Percentiles rank a stretch among this genome's conserved stretches.
Conservation (phyloP, 1,284 basidiomycete species). For the Cutaneotrichosporon dermatis region DNA sequence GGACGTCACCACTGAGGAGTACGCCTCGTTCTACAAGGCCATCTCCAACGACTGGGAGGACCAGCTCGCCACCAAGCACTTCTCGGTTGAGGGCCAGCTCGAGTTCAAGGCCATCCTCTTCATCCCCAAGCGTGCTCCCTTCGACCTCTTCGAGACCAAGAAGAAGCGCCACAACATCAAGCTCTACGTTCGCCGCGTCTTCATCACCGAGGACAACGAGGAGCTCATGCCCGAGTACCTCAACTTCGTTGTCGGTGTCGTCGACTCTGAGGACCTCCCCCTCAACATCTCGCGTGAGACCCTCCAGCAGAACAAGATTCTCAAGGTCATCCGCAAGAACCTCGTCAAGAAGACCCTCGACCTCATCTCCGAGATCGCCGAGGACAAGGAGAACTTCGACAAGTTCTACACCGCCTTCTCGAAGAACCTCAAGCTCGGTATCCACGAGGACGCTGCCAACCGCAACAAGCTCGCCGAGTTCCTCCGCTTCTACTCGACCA, state of each 20-base stretch:
- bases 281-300: constrained; percentile 99
- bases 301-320: constrained; percentile 99
- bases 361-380: constrained; percentile 90
- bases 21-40: constrained; percentile 97
- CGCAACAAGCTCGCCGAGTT: constrained; percentile 99
- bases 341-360: constrained; percentile 98
- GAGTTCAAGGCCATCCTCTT: constrained; percentile 99
- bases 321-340: constrained; percentile 79
- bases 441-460: constrained; percentile 99
- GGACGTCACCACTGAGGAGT: constrained; percentile 91
- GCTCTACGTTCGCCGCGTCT: constrained; percentile 99
- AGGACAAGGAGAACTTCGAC: constrained; percentile 99
- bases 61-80: constrained; percentile 98
- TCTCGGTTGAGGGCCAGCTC: constrained; percentile 99
- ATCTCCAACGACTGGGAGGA: constrained; percentile 99
- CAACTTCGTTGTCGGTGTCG: constrained; percentile 99
- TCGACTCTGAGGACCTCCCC: constrained; percentile 99
- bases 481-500: constrained; percentile 98
- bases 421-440: constrained; percentile 98
- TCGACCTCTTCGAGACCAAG: constrained; percentile 99
- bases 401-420: constrained; percentile 94
- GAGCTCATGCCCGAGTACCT: constrained; percentile 99
- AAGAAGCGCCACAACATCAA: constrained; percentile 99
- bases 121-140: constrained; percentile 93
- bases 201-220: constrained; percentile 99